Percentiles rank a stretch among this genome's conserved stretches.
phyloP scores from a whole-genome alignment of 192 early-diverging fungal genomes.

The Gamsiella multidivaricata region DNA sequence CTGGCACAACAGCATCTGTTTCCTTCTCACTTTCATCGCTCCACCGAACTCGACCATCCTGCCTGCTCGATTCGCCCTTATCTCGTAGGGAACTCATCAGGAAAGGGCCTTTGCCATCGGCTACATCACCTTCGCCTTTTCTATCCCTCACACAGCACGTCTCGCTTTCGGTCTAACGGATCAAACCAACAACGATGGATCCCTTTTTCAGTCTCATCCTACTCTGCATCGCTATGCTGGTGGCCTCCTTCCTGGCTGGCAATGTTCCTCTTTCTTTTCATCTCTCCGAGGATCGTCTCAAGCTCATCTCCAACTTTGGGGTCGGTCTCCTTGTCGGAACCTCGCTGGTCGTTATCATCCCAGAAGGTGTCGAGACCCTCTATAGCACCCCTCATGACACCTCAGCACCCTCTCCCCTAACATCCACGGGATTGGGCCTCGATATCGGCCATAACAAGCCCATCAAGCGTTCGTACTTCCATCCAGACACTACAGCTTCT shows the following conservation, averaged over 20 bases:
- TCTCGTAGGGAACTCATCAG: no score
- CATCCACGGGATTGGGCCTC: not conserved
- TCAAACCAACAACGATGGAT: conserved; percentile 51
- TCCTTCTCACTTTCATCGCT: not conserved
- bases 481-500: conserved; percentile 12
- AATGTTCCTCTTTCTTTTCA: conserved; percentile 85
- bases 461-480: conserved; percentile 34
- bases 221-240: conserved; percentile 80
- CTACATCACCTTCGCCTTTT: no score
- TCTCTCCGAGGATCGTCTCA: conserved; percentile 78
- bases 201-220: conserved; percentile 70
- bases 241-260: conserved; percentile 88
- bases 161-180: not conserved
- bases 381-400: conserved; percentile 46
- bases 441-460: conserved; percentile 16
- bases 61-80: no score
- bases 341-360: conserved; percentile 91
- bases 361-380: conserved; percentile 95
- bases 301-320: conserved; percentile 83
- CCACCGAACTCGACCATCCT: no score
- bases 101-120: no score
- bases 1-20: not conserved
- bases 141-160: not conserved
- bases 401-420: not conserved
- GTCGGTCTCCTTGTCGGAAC: conserved; percentile 94